Conservation (phyloP, 352 stramenopile species). For the Globisporangium ultimum region DNA sequence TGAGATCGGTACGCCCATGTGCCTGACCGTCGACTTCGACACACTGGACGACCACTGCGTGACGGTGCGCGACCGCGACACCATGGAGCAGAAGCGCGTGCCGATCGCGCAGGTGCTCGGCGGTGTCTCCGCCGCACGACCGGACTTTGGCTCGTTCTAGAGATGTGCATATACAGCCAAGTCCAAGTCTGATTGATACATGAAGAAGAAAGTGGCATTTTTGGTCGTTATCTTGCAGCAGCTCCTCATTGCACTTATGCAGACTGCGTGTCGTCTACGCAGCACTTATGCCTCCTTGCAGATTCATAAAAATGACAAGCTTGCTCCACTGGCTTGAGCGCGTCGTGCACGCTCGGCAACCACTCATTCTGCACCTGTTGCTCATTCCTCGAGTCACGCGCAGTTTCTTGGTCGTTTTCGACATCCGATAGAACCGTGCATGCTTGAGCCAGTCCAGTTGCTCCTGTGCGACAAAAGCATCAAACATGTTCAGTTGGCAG, state of each 20-base stretch:
- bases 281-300: too few species aligned
- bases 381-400: too few species aligned
- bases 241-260: neutral
- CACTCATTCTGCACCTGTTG: too few species aligned
- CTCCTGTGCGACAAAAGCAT: too few species aligned
- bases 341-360: too few species aligned
- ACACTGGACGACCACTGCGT: slow-evolving; percentile 95
- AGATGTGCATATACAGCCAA: neutral
- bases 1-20: slow-evolving; percentile 97
- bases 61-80: slow-evolving; percentile 95
- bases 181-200: neutral
- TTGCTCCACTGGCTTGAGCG: too few species aligned
- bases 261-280: neutral
- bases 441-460: too few species aligned
- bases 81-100: slow-evolving; percentile 94
- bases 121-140: slow-evolving; percentile 2
- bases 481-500: too few species aligned
- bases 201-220: neutral
- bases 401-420: too few species aligned
- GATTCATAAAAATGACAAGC: too few species aligned
- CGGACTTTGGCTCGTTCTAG: slow-evolving; percentile 17
- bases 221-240: neutral
- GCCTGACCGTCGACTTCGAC: slow-evolving; percentile 97
- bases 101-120: slow-evolving; percentile 86
- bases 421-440: too few species aligned